A percentile compares a stretch with the other conserved stretches of the same genome.
phyloP scores from a whole-genome alignment of 2,329 filamentous ascomycete species.

The Tolypocladium ovalisporum region DNA sequence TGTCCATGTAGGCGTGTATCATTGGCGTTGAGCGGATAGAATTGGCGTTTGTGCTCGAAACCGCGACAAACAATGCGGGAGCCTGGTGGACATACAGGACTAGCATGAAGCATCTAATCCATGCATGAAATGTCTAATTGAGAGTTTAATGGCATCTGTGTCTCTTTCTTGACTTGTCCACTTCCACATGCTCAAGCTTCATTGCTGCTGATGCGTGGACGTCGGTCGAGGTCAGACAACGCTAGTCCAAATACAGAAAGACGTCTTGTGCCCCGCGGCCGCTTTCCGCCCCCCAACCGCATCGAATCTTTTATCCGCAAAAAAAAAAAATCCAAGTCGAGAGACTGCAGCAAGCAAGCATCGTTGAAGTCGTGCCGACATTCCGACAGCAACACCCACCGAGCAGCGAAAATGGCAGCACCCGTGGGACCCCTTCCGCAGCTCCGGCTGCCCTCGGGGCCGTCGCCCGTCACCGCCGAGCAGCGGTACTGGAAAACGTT shows the following conservation, averaged over 20 bases:
- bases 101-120: not conserved
- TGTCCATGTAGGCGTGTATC: constrained; percentile 7
- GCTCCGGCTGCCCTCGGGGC: constrained; percentile 73
- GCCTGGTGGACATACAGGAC: not conserved
- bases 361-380: not conserved
- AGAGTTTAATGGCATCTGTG: too few species aligned
- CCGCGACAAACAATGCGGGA: not conserved
- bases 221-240: not conserved
- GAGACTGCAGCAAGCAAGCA: constrained; percentile 2
- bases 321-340: constrained; percentile 17
- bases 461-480: constrained; percentile 76
- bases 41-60: constrained; percentile 4
- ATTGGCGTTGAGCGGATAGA: not conserved
- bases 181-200: too few species aligned
- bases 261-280: constrained; percentile 1
- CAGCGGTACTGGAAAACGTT: constrained; percentile 96
- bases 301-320: constrained; percentile 14
- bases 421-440: constrained; percentile 71
- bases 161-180: too few species aligned
- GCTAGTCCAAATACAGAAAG: constrained; percentile 2
- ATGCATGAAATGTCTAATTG: not conserved
- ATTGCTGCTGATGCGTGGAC: not conserved
- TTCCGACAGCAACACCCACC: constrained; percentile 7
- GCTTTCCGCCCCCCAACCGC: constrained; percentile 10
- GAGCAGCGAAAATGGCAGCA: constrained; percentile 50